Evolutionary conservation across 768 basidiomycete species (phyloP), one percentile per base, ranked within the genome.

Genomic region (Rhizopogon vulgaris): DNA sequence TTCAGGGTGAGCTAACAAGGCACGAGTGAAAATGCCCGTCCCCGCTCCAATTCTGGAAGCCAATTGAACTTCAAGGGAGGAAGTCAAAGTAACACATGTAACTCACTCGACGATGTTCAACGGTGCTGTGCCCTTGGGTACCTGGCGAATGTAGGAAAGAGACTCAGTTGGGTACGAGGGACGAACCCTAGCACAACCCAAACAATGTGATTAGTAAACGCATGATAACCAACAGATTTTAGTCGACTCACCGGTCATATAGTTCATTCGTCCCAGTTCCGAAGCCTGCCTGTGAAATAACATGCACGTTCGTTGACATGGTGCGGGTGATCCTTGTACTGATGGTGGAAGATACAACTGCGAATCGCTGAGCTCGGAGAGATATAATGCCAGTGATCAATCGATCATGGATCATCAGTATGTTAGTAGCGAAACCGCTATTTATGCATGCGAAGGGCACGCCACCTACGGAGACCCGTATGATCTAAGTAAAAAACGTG

Each of bases 1-100:
- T 37, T 73, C 76, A 15, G 75, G 72, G 64, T 89, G 78, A 6
- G 79, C 77, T 38, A 94, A 72, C 22, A 95, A 67, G 3, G 90
- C 85, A 9, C 90, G 81, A 10, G 92, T 90, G 67, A 94, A 95
- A 50, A 96, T 83, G 12, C 93, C 93, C 2, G 91, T 94, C 24
- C 93, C 93, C 5, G 86, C 72, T 10, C 91, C 93, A 30, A 90
- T 78, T 62, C 89, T 92, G 57, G 51, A 42, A 50, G 48, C 41
- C 56, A 50, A n/a, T 32, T 17, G n/a, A 34, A 41, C 22, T 34
- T 14, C 45, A 40, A 41, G n/a, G 47, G 40, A 25, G 22, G 24
- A 45, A 48, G 9, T 25, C 32, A 32, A 10, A 6, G 11, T 28
- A 28, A 5, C 10, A 24, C 24, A 6, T 52, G 15, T 24, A 36